Conservation (phyloP, 495 filamentous ascomycete genomes). For the Corynascus novoguineensis region DNA sequence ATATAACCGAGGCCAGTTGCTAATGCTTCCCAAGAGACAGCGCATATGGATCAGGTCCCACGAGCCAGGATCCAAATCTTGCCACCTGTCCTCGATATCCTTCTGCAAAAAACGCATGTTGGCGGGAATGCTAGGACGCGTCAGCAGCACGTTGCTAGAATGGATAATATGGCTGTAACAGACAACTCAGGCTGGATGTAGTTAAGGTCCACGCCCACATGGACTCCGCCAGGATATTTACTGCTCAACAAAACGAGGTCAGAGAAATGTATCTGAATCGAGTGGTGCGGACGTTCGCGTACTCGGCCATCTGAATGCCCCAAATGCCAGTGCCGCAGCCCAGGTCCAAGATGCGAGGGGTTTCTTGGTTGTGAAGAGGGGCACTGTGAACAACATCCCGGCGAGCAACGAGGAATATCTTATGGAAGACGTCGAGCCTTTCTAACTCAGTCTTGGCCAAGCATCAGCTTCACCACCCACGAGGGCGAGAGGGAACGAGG, state of each 20-base stretch:
- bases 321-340: slow-evolving; percentile 90
- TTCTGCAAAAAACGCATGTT: slow-evolving; percentile 64
- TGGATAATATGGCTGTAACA: slow-evolving; percentile 15
- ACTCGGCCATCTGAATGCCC: slow-evolving; percentile 82
- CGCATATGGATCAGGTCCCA: slow-evolving; percentile 87
- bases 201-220: slow-evolving; percentile 54
- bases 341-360: slow-evolving; percentile 64
- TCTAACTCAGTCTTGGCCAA: slow-evolving; percentile 56
- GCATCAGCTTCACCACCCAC: neutral
- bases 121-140: slow-evolving; percentile 55
- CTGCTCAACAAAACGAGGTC: slow-evolving; percentile 6
- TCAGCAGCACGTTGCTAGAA: neutral
- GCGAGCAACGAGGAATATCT: slow-evolving; percentile 64
- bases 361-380: slow-evolving; percentile 39
- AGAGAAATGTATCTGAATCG: neutral
- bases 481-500: neutral
- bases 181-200: slow-evolving; percentile 74
- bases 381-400: slow-evolving; percentile 50
- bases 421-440: slow-evolving; percentile 73
- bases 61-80: slow-evolving; percentile 59
- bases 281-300: slow-evolving; percentile 25
- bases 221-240: slow-evolving; percentile 19
- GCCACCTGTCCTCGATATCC: slow-evolving; percentile 81
- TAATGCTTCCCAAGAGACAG: slow-evolving; percentile 73
- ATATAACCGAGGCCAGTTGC: slow-evolving; percentile 73